Conservation (phyloP, 345 rosid genomes). For the Salix viminalis region DNA sequence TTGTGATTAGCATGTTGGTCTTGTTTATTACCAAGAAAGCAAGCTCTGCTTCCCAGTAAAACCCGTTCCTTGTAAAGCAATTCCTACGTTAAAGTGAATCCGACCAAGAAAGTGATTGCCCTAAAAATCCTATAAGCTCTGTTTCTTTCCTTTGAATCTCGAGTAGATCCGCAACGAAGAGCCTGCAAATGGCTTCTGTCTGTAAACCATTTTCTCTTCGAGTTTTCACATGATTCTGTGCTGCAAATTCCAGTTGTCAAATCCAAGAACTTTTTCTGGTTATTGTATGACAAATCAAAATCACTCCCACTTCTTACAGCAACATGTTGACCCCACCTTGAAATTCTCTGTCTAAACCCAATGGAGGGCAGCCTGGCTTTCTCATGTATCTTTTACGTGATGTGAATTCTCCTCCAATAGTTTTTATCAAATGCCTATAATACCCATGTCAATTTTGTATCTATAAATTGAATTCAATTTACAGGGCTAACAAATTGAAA, state of each 20-base stretch:
- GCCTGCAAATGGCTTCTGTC: too few species aligned
- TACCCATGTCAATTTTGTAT: conserved; percentile 26
- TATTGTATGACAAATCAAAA: conserved; percentile 15
- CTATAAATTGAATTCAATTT: not conserved
- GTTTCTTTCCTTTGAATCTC: too few species aligned
- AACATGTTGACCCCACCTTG: conserved; percentile 20
- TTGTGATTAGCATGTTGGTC: conserved; percentile 8
- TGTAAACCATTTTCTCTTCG: too few species aligned
- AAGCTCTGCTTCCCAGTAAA: not conserved
- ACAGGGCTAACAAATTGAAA: too few species aligned
- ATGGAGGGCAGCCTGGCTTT: conserved; percentile 59
- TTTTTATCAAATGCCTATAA: conserved; percentile 19
- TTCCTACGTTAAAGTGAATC: not conserved
- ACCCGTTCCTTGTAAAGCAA: too few species aligned
- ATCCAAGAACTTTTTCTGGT: conserved; percentile 30
- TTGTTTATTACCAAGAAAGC: conserved; percentile 5
- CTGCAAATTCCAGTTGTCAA: conserved; percentile 31
- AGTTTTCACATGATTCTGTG: not conserved
- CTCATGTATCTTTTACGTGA: not conserved
- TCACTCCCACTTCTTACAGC: conserved; percentile 1
- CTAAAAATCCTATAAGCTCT: not conserved
- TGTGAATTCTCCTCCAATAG: conserved; percentile 21
- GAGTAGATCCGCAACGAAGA: too few species aligned
- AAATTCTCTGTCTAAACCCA: conserved; percentile 20
- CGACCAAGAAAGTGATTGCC: not conserved